Evolutionary conservation across 2,329 filamentous ascomycete species (phyloP).

Genomic region (Cryphonectria nitschkei): DNA sequence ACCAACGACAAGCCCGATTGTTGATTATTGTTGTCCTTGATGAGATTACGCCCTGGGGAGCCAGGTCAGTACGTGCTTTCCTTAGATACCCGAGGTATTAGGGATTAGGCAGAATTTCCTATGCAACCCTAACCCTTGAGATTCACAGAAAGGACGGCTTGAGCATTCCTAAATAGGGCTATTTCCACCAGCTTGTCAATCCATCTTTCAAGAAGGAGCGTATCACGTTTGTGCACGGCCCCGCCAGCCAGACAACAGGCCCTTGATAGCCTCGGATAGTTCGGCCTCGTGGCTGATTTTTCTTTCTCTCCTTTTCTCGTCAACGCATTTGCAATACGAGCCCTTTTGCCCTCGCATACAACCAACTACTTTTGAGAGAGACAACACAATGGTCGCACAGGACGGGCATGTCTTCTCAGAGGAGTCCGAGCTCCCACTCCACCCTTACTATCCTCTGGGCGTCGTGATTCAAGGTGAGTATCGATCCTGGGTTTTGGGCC

Average conservation of each 20-base stretch:
- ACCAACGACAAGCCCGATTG: background rate
- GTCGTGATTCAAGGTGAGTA: conserved; percentile 65
- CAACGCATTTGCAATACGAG: too few relatives aligned
- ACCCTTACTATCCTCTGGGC: conserved; percentile 74
- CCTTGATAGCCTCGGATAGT: too few relatives aligned
- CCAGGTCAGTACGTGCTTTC: background rate
- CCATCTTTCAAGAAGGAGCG: background rate
- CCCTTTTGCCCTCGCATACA: too few relatives aligned
- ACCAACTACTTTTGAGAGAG: background rate
- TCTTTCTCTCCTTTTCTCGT: too few relatives aligned
- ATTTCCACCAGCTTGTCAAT: background rate
- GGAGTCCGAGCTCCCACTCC: conserved; percentile 35
- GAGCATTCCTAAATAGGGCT: background rate
- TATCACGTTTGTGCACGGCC: background rate
- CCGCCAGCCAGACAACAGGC: too few relatives aligned
- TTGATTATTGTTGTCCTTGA: background rate
- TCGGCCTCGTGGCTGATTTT: too few relatives aligned
- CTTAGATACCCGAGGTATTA: background rate
- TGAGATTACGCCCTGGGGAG: background rate
- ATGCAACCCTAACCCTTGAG: background rate
- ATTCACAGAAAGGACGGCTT: background rate
- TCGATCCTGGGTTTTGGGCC: conserved; percentile 66
- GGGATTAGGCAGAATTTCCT: background rate
- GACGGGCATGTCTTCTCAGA: background rate
- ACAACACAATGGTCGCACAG: background rate